phyloP scores from a whole-genome alignment of 495 filamentous ascomycete species.

The Sordaria brevicollis region DNA sequence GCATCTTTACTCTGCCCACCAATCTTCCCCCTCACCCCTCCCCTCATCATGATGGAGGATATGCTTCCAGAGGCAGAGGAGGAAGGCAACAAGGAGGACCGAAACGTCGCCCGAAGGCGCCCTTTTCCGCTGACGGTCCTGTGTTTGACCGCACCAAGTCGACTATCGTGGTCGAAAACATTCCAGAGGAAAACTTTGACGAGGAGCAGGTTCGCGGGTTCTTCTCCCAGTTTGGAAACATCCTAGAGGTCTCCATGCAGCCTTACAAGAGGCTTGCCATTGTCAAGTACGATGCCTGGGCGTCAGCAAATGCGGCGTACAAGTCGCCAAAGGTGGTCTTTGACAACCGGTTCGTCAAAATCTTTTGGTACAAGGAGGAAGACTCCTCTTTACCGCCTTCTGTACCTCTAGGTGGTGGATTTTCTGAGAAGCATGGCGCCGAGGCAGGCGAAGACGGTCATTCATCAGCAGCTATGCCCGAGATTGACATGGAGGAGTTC shows the following conservation, averaged over 20 bases:
- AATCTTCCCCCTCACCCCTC: not conserved
- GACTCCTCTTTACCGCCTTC: conserved; percentile 12
- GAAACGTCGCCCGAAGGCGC: conserved; percentile 32
- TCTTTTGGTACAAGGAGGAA: conserved; percentile 82
- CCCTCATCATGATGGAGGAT: not conserved
- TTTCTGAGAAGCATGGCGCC: conserved; percentile 6
- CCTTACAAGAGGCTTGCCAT: conserved; percentile 68
- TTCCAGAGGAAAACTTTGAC: conserved; percentile 75
- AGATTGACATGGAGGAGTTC: conserved; percentile 73
- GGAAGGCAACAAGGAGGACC: conserved; percentile 11
- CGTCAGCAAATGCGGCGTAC: conserved; percentile 70
- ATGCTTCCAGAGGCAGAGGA: conserved; percentile 3
- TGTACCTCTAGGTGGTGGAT: conserved; percentile 6
- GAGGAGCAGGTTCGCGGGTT: conserved; percentile 67
- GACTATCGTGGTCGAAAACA: conserved; percentile 83
- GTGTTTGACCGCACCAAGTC: conserved; percentile 64
- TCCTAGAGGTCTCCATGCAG: conserved; percentile 64
- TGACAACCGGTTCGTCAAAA: conserved; percentile 95
- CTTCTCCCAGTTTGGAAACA: conserved; percentile 76
- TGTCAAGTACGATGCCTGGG: conserved; percentile 67
- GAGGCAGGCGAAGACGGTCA: conserved; percentile 10
- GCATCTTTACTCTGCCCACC: not conserved
- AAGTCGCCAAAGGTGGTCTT: conserved; percentile 91
- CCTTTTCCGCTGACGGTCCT: conserved; percentile 68
- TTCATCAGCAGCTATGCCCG: conserved; percentile 32